Evolutionary conservation across 371 early-diverging fungal species (phyloP).

Genomic region (Nematocida sp.): DNA sequence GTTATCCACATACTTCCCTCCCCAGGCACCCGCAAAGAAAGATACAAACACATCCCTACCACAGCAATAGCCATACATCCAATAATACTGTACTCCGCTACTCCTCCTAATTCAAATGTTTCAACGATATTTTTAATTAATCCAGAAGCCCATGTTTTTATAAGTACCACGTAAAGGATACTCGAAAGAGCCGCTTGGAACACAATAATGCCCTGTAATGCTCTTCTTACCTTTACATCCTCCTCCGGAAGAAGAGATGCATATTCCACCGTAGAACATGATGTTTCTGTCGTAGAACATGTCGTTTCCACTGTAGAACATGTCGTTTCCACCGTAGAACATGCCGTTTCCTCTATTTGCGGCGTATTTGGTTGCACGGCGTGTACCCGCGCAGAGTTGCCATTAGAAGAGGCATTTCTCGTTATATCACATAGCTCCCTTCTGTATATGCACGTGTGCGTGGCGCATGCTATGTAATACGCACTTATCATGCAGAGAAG

Average conservation of each 20-base stretch:
- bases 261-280: no score
- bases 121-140: background rate
- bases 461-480: background rate
- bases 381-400: no score
- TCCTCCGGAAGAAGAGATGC: no score
- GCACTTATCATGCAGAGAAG: background rate
- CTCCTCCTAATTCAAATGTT: no score
- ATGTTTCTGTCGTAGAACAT: no score
- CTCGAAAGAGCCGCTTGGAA: background rate
- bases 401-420: no score
- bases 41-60: background rate
- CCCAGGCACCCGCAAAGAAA: background rate
- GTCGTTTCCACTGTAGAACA: no score
- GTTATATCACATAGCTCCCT: no score
- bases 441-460: no score
- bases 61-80: background rate
- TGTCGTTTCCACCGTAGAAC: no score
- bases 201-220: background rate
- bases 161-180: constrained; percentile 5
- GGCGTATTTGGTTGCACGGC: no score
- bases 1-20: background rate
- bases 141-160: background rate
- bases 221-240: no score
- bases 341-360: background rate
- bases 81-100: background rate